Percentiles rank a stretch among this genome's conserved stretches.
Conservation (phyloP, 2,329 filamentous ascomycete genomes). For the Sclerotinia sclerotiorum region DNA sequence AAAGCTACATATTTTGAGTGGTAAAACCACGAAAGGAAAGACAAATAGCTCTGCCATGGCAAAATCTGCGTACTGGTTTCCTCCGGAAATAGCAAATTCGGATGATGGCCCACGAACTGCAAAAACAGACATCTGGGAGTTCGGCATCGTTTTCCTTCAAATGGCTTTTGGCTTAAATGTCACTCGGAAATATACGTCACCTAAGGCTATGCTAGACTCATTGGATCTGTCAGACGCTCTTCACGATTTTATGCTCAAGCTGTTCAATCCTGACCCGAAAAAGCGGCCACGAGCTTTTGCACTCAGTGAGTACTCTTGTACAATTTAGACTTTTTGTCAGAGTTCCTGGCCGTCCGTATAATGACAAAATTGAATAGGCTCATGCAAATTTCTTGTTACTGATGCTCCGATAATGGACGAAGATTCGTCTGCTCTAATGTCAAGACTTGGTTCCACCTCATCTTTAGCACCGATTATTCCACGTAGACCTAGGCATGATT, state of each 20-base stretch:
- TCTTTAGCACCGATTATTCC: conserved; percentile 47
- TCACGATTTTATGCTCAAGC: conserved; percentile 75
- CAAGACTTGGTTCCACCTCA: conserved; percentile 44
- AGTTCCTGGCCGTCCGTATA: neutral
- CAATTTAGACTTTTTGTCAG: neutral
- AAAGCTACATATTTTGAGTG: conserved; percentile 61
- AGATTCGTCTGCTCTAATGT: conserved; percentile 43
- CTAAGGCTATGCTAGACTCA: conserved; percentile 68
- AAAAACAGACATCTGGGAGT: conserved; percentile 93
- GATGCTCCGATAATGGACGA: conserved; percentile 56
- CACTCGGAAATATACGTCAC: conserved; percentile 74
- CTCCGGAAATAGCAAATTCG: conserved; percentile 69
- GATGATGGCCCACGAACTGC: conserved; percentile 63
- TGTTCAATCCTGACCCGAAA: conserved; percentile 82
- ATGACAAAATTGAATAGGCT: conserved; percentile 35
- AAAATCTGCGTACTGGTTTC: conserved; percentile 78
- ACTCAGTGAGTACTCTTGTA: conserved; percentile 43
- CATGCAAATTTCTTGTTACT: conserved; percentile 65
- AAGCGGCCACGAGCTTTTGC: conserved; percentile 83
- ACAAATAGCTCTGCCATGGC: conserved; percentile 58
- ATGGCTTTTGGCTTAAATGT: conserved; percentile 88
- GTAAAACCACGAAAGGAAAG: conserved; percentile 55
- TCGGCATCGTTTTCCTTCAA: conserved; percentile 87
- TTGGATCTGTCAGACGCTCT: conserved; percentile 72
- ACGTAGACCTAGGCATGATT: conserved; percentile 60